Percentiles rank a stretch among this genome's conserved stretches.
Conservation (phyloP, 2,329 filamentous ascomycete genomes). For the Botrytis sinoallii region DNA sequence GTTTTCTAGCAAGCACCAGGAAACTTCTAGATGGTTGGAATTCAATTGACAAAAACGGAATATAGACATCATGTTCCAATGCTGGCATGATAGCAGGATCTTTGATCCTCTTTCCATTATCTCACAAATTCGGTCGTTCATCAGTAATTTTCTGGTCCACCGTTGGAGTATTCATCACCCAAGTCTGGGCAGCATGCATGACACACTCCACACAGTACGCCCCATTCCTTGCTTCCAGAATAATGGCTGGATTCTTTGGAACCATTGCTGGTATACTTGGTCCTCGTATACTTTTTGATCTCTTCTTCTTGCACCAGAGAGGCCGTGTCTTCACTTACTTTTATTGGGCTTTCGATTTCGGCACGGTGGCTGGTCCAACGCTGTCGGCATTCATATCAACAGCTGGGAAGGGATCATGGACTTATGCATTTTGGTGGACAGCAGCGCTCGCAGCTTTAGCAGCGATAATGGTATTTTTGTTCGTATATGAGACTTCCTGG, state of each 20-base stretch:
- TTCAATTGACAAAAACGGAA: background rate
- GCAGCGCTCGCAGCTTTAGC: conserved; percentile 39
- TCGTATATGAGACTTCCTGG: conserved; percentile 42
- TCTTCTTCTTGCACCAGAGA: conserved; percentile 45
- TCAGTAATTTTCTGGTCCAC: conserved; percentile 42
- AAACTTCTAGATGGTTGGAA: background rate
- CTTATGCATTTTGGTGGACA: conserved; percentile 44
- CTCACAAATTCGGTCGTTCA: conserved; percentile 39
- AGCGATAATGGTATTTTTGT: conserved; percentile 39
- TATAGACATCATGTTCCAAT: conserved; percentile 39
- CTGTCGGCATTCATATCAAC: conserved; percentile 42
- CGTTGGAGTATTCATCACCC: conserved; percentile 32
- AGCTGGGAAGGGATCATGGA: conserved; percentile 37
- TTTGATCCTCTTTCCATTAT: conserved; percentile 41
- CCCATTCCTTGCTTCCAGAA: conserved; percentile 35
- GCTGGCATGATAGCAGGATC: conserved; percentile 41
- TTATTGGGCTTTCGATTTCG: conserved; percentile 40
- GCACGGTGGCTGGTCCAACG: conserved; percentile 40
- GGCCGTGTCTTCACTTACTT: conserved; percentile 42
- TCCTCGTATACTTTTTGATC: conserved; percentile 42
- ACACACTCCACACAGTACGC: conserved; percentile 37
- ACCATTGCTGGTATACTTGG: conserved; percentile 41
- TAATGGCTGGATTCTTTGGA: conserved; percentile 43
- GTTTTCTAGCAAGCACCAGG: background rate
- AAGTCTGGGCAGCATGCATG: conserved; percentile 37